Conservation (phyloP, 208 protist species). For the Baffinella frigidus region DNA sequence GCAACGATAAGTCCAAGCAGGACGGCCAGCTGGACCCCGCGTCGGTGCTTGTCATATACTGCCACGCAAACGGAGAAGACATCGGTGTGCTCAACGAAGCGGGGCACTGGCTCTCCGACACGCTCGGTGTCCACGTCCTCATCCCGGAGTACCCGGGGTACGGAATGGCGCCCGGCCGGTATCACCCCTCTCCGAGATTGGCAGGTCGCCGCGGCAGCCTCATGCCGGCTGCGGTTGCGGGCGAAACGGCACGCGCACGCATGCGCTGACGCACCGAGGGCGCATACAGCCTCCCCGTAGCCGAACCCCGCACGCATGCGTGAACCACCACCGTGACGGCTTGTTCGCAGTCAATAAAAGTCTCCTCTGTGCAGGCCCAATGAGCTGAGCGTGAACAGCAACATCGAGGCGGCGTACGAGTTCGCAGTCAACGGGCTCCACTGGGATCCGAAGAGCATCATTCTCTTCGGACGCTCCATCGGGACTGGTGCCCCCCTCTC, state of each 20-base stretch:
- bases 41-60: slow-evolving; percentile 42
- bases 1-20: background rate
- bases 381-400: slow-evolving; percentile 8
- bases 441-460: slow-evolving; percentile 3
- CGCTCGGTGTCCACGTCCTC: slow-evolving; percentile 39
- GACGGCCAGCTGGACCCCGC: slow-evolving; percentile 1
- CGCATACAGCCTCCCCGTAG: no score
- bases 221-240: no score
- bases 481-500: no score
- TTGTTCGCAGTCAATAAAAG: no score
- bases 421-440: slow-evolving; percentile 50
- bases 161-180: background rate
- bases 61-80: slow-evolving; percentile 56
- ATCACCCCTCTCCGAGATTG: no score
- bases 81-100: slow-evolving; percentile 11
- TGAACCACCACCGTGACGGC: no score
- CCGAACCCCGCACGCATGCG: no score
- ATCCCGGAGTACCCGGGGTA: slow-evolving; percentile 58
- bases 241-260: no score
- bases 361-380: slow-evolving; percentile 15
- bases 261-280: no score
- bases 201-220: no score
- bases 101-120: slow-evolving; percentile 50
- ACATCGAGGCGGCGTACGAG: slow-evolving; percentile 37
- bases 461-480: slow-evolving; percentile 51